phyloP scores from a whole-genome alignment of 2,329 filamentous ascomycete species.

The Phaeosphaeria sp. region DNA sequence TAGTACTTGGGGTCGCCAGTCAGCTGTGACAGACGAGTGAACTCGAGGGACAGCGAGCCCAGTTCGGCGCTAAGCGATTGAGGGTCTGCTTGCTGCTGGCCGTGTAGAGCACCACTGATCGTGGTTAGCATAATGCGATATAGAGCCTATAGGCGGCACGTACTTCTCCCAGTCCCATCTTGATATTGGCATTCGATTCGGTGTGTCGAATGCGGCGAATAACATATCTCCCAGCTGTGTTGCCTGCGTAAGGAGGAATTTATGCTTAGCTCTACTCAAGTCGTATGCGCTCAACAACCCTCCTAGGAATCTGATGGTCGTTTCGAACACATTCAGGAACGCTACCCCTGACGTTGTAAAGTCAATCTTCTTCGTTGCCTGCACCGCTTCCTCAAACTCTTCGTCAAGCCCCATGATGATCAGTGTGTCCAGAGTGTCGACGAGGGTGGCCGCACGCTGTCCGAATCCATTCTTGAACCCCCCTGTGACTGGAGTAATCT shows the following conservation, averaged over 20 bases:
- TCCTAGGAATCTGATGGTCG: slow-evolving; percentile 49
- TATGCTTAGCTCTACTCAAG: slow-evolving; percentile 43
- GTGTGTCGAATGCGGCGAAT: slow-evolving; percentile 53
- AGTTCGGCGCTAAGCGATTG: slow-evolving; percentile 46
- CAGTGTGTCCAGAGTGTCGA: slow-evolving; percentile 67
- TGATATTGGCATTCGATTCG: slow-evolving; percentile 50
- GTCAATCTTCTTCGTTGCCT: slow-evolving; percentile 60
- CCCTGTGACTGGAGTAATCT: slow-evolving; percentile 59
- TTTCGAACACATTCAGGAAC: slow-evolving; percentile 49
- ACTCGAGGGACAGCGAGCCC: slow-evolving; percentile 48
- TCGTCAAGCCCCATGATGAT: slow-evolving; percentile 66
- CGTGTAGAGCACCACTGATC: slow-evolving; percentile 34
- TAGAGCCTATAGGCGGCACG: slow-evolving; percentile 5
- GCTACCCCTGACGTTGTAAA: slow-evolving; percentile 54
- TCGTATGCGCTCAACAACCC: slow-evolving; percentile 49
- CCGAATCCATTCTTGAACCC: slow-evolving; percentile 58
- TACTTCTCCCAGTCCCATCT: slow-evolving; percentile 49
- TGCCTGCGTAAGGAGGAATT: slow-evolving; percentile 47
- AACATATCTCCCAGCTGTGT: slow-evolving; percentile 53
- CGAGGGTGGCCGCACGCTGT: slow-evolving; percentile 64
- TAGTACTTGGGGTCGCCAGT: slow-evolving; percentile 48
- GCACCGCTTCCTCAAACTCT: slow-evolving; percentile 63
- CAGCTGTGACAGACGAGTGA: slow-evolving; percentile 48
- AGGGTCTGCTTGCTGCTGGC: slow-evolving; percentile 36
- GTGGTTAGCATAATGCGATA: slow-evolving; percentile 17